phyloP scores from a whole-genome alignment of 129 eudicot species.

The Escallonia herrerae region DNA sequence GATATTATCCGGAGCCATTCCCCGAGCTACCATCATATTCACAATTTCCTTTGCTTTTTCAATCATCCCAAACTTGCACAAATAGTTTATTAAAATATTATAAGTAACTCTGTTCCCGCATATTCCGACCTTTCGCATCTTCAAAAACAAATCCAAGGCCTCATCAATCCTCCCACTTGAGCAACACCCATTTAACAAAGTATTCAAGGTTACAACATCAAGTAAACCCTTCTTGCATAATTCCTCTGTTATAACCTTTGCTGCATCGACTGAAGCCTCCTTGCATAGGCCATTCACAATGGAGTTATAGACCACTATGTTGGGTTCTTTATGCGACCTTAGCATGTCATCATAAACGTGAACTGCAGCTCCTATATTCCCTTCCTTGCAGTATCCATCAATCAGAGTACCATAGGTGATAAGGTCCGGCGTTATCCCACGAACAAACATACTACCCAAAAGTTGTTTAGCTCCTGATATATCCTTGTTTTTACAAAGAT shows the following conservation, averaged over 20 bases:
- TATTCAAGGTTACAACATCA: constrained; percentile 43
- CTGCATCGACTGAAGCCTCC: constrained; percentile 34
- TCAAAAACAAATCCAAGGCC: constrained; percentile 32
- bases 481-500: constrained; percentile 32
- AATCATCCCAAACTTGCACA: constrained; percentile 51
- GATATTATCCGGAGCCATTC: constrained; percentile 43
- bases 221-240: constrained; percentile 24
- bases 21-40: constrained; percentile 36
- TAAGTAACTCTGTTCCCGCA: constrained; percentile 37
- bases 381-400: constrained; percentile 42
- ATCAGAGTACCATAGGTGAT: constrained; percentile 57
- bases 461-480: constrained; percentile 26
- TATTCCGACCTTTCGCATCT: constrained; percentile 43
- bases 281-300: constrained; percentile 51
- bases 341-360: constrained; percentile 49
- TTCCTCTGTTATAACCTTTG: constrained; percentile 30
- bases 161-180: constrained; percentile 34
- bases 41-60: constrained; percentile 47
- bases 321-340: constrained; percentile 38
- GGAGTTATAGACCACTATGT: constrained; percentile 50
- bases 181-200: constrained; percentile 46
- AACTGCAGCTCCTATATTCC: constrained; percentile 35
- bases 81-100: constrained; percentile 40
- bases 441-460: constrained; percentile 43
- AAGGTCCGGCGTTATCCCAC: constrained; percentile 41